Conservation (phyloP, 1,139 yeast species). For the Citeromyces hawaiiensis region DNA sequence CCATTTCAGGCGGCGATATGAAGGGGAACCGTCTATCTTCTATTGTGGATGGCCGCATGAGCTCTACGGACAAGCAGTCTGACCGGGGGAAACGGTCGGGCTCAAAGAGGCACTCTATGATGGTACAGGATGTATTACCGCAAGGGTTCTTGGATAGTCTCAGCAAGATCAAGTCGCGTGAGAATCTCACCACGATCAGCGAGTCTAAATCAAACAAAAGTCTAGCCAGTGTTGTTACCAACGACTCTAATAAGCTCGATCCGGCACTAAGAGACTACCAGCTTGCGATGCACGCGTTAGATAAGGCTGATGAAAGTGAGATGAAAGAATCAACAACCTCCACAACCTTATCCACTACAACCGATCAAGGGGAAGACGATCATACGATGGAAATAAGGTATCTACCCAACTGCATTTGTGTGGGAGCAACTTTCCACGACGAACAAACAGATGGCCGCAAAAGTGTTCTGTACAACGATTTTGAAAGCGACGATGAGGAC, state of each 20-base stretch:
- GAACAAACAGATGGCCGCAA: not conserved
- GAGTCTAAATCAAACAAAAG: slow-evolving; percentile 1
- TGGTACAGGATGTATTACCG: not conserved
- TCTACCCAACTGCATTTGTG: slow-evolving; percentile 1
- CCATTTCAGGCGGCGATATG: no score
- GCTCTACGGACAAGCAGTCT: not conserved
- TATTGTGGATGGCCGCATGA: not conserved
- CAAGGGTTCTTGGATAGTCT: not conserved
- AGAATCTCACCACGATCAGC: not conserved
- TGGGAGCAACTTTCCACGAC: not conserved
- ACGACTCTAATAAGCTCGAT: not conserved
- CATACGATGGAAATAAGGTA: not conserved
- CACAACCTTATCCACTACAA: not conserved
- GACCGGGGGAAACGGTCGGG: not conserved
- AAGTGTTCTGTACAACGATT: not conserved
- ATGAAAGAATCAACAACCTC: not conserved
- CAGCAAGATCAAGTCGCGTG: not conserved
- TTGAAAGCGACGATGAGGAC: not conserved
- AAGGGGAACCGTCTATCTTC: not conserved
- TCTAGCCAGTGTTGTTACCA: not conserved
- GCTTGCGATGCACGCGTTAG: not conserved
- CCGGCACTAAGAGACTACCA: not conserved
- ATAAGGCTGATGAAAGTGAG: not conserved
- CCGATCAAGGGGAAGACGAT: not conserved
- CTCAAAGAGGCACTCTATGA: not conserved